Conservation (phyloP, 2,329 filamentous ascomycete genomes). For the Zalaria obscura region DNA sequence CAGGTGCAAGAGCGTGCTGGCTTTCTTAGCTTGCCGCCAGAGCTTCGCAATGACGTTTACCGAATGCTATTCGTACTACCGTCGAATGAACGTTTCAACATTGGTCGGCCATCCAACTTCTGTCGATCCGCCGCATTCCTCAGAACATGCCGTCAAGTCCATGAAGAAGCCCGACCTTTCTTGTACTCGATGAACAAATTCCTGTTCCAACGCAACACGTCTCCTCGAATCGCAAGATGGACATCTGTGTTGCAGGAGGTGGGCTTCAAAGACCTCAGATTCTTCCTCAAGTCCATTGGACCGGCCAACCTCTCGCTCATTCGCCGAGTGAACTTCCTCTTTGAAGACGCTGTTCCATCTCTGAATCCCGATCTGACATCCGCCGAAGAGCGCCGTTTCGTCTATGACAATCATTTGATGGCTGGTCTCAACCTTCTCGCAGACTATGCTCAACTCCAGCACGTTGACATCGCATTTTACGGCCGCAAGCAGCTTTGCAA, state of each 20-base stretch:
- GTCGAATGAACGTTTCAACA: slow-evolving; percentile 18
- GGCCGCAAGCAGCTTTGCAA: slow-evolving; percentile 22
- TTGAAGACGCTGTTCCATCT: slow-evolving; percentile 31
- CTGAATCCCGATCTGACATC: slow-evolving; percentile 22
- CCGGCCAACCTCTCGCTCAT: slow-evolving; percentile 30
- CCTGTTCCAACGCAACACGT: slow-evolving; percentile 24
- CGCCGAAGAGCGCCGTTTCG: slow-evolving; percentile 31
- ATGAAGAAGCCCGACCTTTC: slow-evolving; percentile 30
- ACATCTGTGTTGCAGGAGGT: slow-evolving; percentile 28
- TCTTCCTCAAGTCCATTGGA: slow-evolving; percentile 32
- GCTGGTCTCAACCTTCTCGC: slow-evolving; percentile 29
- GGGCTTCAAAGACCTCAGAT: slow-evolving; percentile 30
- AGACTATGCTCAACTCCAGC: slow-evolving; percentile 26
- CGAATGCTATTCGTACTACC: slow-evolving; percentile 24
- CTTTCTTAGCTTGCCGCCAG: slow-evolving; percentile 24
- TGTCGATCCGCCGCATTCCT: slow-evolving; percentile 29
- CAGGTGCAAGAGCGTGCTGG: slow-evolving; percentile 6
- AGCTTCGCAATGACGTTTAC: slow-evolving; percentile 35
- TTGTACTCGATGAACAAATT: slow-evolving; percentile 38
- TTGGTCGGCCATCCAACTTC: slow-evolving; percentile 22
- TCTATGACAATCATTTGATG: slow-evolving; percentile 32
- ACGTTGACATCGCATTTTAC: slow-evolving; percentile 26
- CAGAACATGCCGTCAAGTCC: slow-evolving; percentile 29
- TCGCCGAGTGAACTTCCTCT: slow-evolving; percentile 28
- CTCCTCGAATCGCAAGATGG: slow-evolving; percentile 19